Conservation (phyloP, 768 basidiomycete genomes). For the Mycena metata region DNA sequence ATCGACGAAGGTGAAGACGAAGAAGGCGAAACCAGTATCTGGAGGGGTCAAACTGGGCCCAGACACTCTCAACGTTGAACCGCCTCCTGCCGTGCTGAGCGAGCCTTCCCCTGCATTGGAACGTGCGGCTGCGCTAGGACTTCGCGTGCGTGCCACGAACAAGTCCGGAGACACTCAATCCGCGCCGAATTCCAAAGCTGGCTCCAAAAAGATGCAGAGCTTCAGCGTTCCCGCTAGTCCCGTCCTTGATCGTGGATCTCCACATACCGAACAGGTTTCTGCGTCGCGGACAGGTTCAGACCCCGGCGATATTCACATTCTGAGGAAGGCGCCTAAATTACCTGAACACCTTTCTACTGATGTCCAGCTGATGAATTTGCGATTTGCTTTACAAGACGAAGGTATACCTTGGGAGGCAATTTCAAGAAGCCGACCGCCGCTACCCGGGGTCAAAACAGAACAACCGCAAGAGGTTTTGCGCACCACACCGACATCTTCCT, state of each 20-base stretch:
- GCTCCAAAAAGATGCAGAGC: slow-evolving; percentile 25
- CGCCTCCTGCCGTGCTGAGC: background rate
- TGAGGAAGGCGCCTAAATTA: slow-evolving; percentile 35
- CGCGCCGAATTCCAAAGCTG: slow-evolving; percentile 18
- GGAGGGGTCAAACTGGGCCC: slow-evolving; percentile 36
- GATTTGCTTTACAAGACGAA: slow-evolving; percentile 41
- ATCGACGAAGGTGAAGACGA: slow-evolving; percentile 22
- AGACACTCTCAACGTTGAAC: slow-evolving; percentile 6
- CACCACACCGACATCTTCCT: background rate
- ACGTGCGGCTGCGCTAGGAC: slow-evolving; percentile 32
- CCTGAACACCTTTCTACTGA: slow-evolving; percentile 40
- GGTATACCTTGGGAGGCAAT: slow-evolving; percentile 36
- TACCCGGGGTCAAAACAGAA: slow-evolving; percentile 27
- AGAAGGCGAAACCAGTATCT: slow-evolving; percentile 34
- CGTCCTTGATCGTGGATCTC: slow-evolving; percentile 4
- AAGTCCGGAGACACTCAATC: background rate
- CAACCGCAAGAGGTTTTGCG: background rate
- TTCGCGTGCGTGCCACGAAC: slow-evolving; percentile 24
- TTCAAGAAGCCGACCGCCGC: slow-evolving; percentile 29
- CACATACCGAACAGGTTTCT: slow-evolving; percentile 32
- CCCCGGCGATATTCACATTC: slow-evolving; percentile 44
- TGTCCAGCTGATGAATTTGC: slow-evolving; percentile 47
- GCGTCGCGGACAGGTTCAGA: slow-evolving; percentile 44
- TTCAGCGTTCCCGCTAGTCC: slow-evolving; percentile 19
- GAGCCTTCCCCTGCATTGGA: slow-evolving; percentile 28